Conservation (phyloP, 495 filamentous ascomycete species). For the Xylaria curta region DNA sequence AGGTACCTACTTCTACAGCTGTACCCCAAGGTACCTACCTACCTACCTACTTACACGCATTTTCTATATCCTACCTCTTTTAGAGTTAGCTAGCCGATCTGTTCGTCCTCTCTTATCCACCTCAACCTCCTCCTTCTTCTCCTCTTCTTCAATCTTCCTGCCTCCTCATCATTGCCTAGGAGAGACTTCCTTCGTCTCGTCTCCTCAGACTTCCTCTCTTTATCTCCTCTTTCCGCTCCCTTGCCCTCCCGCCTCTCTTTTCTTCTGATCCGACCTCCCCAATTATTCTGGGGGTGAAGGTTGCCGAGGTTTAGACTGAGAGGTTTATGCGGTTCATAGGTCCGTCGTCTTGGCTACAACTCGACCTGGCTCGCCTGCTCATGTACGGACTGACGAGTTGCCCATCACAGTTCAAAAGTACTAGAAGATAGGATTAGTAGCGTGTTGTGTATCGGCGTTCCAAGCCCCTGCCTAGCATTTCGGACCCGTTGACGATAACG, state of each 20-base stretch:
- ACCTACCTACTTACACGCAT: slow-evolving; percentile 13
- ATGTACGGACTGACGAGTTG: not conserved
- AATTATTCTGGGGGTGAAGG: slow-evolving; percentile 40
- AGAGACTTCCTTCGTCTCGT: slow-evolving; percentile 46
- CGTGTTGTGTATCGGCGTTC: slow-evolving; percentile 7
- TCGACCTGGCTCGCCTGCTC: no score
- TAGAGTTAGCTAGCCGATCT: slow-evolving; percentile 35
- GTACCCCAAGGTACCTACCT: slow-evolving; percentile 23
- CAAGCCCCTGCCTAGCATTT: slow-evolving; percentile 1
- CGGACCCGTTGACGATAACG: slow-evolving; percentile 15
- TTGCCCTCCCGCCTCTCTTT: slow-evolving; percentile 37
- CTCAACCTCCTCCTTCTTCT: slow-evolving; percentile 47
- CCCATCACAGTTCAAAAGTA: not conserved
- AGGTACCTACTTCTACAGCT: slow-evolving; percentile 15
- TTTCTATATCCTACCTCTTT: slow-evolving; percentile 24
- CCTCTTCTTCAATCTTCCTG: slow-evolving; percentile 47
- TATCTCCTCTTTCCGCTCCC: slow-evolving; percentile 39
- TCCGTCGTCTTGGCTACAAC: not conserved
- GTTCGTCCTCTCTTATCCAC: slow-evolving; percentile 38
- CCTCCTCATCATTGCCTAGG: slow-evolving; percentile 50
- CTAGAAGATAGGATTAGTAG: slow-evolving; percentile 1
- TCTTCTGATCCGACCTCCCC: slow-evolving; percentile 44
- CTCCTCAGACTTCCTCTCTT: slow-evolving; percentile 43
- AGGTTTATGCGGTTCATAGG: slow-evolving; percentile 6
- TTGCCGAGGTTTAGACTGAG: slow-evolving; percentile 40